Base-by-base conservation (phyloP, 495 filamentous ascomycete species). In the Penicillium waksmanii region DNA sequence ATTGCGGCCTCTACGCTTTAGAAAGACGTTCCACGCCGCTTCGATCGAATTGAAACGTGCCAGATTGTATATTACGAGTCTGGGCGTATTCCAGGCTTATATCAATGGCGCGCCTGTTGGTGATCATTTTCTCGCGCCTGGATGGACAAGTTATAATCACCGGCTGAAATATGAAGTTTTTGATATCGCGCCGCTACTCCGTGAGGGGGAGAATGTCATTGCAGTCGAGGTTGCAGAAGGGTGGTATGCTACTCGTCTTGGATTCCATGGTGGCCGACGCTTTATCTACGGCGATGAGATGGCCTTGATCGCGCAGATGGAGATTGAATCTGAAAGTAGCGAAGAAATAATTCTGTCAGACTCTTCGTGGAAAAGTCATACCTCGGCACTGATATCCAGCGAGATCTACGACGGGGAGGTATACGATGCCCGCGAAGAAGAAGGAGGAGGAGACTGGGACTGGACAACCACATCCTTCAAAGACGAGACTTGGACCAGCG, bases 361-460 rank as follows among this genome's bases (percentile, higher is more conserved):
- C 56, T 42, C 61, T 0, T 76, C 66, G 0, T 86, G 83, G 84
- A 66, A 67, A 12, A 67, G 68, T 15, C 63, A 64, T 13, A 56
- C 52, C 3, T 75, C 80, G 6, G 67, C 81, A 3, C 73, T 82
- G 13, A 57, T 81, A 1, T 66, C 66, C 11, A 77, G 75, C 19
- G 81, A 84, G 51, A 70, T 86, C 18, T 85, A 86, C 51, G 73
- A 85, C 60, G 83, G 83, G 12, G 82, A 85, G 58, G 40, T 69
- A 0, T 84, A 81, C 52, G 75, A 84, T 67, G 72, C 67, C 1
- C 63, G 68, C 0, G 57, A 70, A 27, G 70, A 78, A 10, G 49
- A 70, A 42, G 21, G 33, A 12, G 61, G 21, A 21, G 21, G 21
- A 21, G 23, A 23, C 1, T 23, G 43, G 25, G 17, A 19, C 17